phyloP scores from a whole-genome alignment of 306 rosid species.

The Glycine soja region DNA sequence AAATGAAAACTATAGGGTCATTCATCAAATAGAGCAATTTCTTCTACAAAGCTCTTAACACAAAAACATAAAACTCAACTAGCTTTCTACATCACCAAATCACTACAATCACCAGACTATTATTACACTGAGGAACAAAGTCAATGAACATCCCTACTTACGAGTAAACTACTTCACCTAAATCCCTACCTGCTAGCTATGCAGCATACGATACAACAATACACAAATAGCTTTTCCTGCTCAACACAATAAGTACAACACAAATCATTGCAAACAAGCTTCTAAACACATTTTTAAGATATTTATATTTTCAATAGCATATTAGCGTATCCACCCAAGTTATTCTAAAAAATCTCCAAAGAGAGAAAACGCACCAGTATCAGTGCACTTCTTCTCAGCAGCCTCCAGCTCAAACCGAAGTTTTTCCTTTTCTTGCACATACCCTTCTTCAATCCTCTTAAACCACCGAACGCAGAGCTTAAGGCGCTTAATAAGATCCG shows the following conservation, averaged over 20 bases:
- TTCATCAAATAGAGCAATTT: not conserved
- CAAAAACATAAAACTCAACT: no score
- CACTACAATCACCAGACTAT: not conserved
- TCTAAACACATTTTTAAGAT: not conserved
- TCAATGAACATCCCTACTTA: not conserved
- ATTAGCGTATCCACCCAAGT: conserved; percentile 5
- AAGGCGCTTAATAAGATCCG: conserved; percentile 63
- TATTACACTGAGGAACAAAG: not conserved
- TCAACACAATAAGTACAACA: not conserved
- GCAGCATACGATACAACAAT: not conserved
- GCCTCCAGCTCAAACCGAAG: conserved; percentile 63
- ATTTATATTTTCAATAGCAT: no score
- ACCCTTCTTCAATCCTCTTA: conserved; percentile 60
- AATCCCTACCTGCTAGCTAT: not conserved
- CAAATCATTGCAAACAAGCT: not conserved
- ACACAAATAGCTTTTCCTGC: not conserved
- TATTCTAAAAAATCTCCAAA: not conserved
- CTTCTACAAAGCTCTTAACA: not conserved
- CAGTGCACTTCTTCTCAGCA: conserved; percentile 71
- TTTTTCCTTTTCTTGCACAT: conserved; percentile 63
- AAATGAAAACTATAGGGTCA: not conserved
- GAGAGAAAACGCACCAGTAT: conserved; percentile 56
- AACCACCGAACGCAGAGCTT: conserved; percentile 76
- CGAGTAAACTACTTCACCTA: not conserved
- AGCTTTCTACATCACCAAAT: not conserved